Conservation (phyloP, 441 rosid species). For the Adansonia madagascariensis region DNA sequence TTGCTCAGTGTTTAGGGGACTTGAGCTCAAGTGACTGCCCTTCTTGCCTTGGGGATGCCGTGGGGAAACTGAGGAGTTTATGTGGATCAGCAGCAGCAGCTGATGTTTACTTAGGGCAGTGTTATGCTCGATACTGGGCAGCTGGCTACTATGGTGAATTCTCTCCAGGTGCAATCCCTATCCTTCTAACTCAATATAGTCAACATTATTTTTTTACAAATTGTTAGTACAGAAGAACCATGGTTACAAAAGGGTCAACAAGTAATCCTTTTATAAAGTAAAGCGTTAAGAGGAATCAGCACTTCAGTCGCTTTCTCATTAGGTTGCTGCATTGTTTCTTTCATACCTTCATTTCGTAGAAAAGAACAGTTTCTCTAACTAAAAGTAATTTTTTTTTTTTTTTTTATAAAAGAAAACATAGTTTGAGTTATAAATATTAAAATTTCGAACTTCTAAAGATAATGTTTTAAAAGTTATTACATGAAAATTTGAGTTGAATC, state of each 20-base stretch:
- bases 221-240: neutral
- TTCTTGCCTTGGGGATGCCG: conserved; percentile 55
- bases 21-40: conserved; percentile 54
- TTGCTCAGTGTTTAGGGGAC: conserved; percentile 69
- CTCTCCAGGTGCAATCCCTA: conserved; percentile 38
- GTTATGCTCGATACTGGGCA: conserved; percentile 74
- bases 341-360: neutral
- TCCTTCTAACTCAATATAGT: neutral
- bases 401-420: too few relatives aligned
- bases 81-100: conserved; percentile 70
- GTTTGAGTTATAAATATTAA: too few relatives aligned
- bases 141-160: conserved; percentile 71
- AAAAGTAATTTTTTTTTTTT: too few relatives aligned
- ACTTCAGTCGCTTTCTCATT: conserved; percentile 32
- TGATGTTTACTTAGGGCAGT: conserved; percentile 64
- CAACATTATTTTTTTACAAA: too few relatives aligned
- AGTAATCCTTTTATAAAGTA: conserved; percentile 38
- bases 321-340: conserved; percentile 28
- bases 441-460: too few relatives aligned
- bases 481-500: too few relatives aligned
- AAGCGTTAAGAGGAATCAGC: conserved; percentile 28
- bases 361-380: too few relatives aligned
- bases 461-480: too few relatives aligned
- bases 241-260: conserved; percentile 9
- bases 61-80: conserved; percentile 48